Evolutionary conservation across 495 filamentous ascomycete species (phyloP).

Genomic region (Penicillium waksmanii): DNA sequence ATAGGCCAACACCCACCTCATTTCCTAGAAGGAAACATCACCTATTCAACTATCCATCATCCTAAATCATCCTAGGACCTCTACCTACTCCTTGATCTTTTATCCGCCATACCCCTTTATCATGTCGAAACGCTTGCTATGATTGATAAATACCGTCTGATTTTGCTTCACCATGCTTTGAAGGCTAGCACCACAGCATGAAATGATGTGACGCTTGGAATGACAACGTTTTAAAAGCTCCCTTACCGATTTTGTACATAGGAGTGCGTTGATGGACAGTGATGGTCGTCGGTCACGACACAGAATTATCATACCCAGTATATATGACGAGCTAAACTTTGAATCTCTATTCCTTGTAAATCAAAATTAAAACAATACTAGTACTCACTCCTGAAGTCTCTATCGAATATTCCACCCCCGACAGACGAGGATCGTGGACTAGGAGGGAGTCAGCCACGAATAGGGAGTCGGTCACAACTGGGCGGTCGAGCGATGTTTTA

Average conservation of each 20-base stretch:
- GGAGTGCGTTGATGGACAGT: slow-evolving; percentile 20
- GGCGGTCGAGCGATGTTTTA: too few relatives aligned
- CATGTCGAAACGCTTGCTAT: slow-evolving; percentile 35
- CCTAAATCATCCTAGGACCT: slow-evolving; percentile 3
- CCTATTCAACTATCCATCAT: background rate
- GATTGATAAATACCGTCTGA: slow-evolving; percentile 28
- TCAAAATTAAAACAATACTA: background rate
- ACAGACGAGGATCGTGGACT: too few relatives aligned
- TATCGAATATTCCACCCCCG: background rate
- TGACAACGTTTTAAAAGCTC: slow-evolving; percentile 15
- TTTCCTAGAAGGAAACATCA: background rate
- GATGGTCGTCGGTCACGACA: slow-evolving; percentile 11
- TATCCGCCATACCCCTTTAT: slow-evolving; percentile 20
- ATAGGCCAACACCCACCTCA: slow-evolving; percentile 10
- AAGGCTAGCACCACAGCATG: slow-evolving; percentile 16
- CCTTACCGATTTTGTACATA: slow-evolving; percentile 30
- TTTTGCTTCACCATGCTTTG: slow-evolving; percentile 15
- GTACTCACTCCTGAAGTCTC: too few relatives aligned
- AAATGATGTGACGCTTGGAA: slow-evolving; percentile 23
- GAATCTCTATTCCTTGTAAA: background rate
- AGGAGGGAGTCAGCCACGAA: too few relatives aligned
- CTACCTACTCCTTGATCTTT: background rate
- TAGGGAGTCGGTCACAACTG: too few relatives aligned
- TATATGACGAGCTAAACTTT: slow-evolving; percentile 7
- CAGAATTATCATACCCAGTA: slow-evolving; percentile 19